Percentiles rank a stretch among this genome's conserved stretches.
phyloP scores from a whole-genome alignment of 768 basidiomycete species.

The Ramaria rubella region DNA sequence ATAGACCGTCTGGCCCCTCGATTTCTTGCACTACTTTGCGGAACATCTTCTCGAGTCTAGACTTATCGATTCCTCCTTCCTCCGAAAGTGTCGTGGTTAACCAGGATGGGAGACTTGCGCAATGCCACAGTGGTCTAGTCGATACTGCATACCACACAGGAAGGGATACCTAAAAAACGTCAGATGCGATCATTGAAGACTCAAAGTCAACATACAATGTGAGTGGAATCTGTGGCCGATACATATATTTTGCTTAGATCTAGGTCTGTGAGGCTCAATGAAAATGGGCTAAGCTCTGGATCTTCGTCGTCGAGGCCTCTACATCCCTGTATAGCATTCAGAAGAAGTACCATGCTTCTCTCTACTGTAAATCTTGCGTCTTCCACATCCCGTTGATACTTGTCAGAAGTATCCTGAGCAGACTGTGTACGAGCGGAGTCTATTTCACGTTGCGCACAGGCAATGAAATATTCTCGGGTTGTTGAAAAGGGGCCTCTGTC shows the following conservation, averaged over 20 bases:
- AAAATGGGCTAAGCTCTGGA: conserved; percentile 24
- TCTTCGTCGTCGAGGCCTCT: conserved; percentile 28
- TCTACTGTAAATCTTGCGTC: conserved; percentile 25
- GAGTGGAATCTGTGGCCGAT: conserved; percentile 20
- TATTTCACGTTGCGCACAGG: conserved; percentile 31
- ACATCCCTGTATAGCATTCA: conserved; percentile 24
- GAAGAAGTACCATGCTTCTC: conserved; percentile 24
- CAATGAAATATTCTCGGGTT: conserved; percentile 26
- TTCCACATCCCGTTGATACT: conserved; percentile 26
- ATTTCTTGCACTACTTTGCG: conserved; percentile 17
- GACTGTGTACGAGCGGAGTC: conserved; percentile 26
- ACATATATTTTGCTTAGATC: conserved; percentile 27
- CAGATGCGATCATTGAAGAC: not conserved
- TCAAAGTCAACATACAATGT: conserved; percentile 17
- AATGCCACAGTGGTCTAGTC: conserved; percentile 28
- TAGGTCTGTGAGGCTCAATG: conserved; percentile 26
- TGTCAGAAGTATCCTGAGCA: conserved; percentile 24
- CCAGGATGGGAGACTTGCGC: conserved; percentile 28
- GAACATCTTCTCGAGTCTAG: conserved; percentile 20
- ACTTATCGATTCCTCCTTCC: conserved; percentile 10
- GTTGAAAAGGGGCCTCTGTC: conserved; percentile 28
- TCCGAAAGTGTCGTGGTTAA: conserved; percentile 21
- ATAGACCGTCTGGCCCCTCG: conserved; percentile 19
- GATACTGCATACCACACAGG: conserved; percentile 25
- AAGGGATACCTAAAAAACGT: conserved; percentile 18